Evolutionary conservation across 495 filamentous ascomycete genomes (phyloP).

Genomic region (Immersiella caudata): DNA sequence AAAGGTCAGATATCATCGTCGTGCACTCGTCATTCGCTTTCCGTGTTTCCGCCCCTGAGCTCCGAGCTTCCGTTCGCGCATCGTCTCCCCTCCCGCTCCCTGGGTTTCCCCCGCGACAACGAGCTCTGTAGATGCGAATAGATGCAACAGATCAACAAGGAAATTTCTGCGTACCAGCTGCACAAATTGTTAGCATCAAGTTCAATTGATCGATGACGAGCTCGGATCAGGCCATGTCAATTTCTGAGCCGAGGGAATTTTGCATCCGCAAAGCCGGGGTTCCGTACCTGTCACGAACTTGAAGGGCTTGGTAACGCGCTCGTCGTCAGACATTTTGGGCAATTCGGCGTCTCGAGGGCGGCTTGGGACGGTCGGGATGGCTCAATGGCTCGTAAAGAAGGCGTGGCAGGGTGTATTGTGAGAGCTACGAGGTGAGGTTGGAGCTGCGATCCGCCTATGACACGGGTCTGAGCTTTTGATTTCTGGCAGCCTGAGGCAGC

Average conservation of each 20-base stretch:
- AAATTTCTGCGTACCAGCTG: conserved; percentile 52
- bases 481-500: conserved; percentile 27
- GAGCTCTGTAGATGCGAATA: conserved; percentile 18
- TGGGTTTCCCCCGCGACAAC: not conserved
- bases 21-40: not conserved
- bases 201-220: conserved; percentile 8
- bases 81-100: not conserved
- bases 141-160: conserved; percentile 2
- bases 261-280: conserved; percentile 19
- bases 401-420: conserved; percentile 16
- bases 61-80: not conserved
- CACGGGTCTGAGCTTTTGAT: conserved; percentile 22
- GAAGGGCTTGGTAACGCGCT: conserved; percentile 97
- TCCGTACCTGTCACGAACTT: conserved; percentile 98
- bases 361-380: conserved; percentile 22
- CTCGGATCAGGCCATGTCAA: conserved; percentile 41
- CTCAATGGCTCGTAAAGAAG: conserved; percentile 19
- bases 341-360: conserved; percentile 29
- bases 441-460: conserved; percentile 23
- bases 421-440: conserved; percentile 25
- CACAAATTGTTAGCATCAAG: conserved; percentile 30
- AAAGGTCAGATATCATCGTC: conserved; percentile 7
- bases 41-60: not conserved
- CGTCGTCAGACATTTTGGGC: conserved; percentile 81
- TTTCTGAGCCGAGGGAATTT: conserved; percentile 37